Base-by-base conservation (phyloP, 2,329 filamentous ascomycete species). In the Ascochyta koolunga region DNA sequence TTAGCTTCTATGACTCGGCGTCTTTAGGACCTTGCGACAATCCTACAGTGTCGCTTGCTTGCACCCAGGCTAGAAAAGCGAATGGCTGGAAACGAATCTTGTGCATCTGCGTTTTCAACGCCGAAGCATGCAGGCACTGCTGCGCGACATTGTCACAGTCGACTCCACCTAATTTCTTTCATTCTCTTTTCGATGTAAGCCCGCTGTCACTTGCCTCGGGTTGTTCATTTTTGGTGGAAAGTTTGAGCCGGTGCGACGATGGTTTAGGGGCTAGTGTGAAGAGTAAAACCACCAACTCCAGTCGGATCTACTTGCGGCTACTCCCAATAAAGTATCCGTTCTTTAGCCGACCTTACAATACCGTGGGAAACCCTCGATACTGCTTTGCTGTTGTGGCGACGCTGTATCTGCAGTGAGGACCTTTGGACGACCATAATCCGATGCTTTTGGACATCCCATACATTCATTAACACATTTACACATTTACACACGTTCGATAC, bases 281-380 rank as follows among this genome's bases (percentile, higher is more conserved):
- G 60, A 54, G 50, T 65, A 56, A 68, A 66, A 68, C 65, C 54
- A 61, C 62, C 58, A 63, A 54, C 53, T 59, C 53, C 57, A 56
- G 44, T 42, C 55, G 49, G 64, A 60, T 64, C 59, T 56, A 43
- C 58, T 51, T 54, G 54, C 45, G 56, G 48, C 48, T 50, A 65
- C 63, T 60, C 54, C 58, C 62, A 66, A 66, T 66, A 65, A 64
- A 62, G 59, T 59, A 60, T 64, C 56, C 54, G 56, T 46, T 42
- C 18, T 59, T 59, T 60, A 58, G 56, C 58, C 58, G 54, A 54
- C 44, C 41, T 47, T 66, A 66, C 65, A 64, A 66, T 61, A 62
- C 62, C 53, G 59, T 52, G 47, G 50, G 19, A 53, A 54, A 59
- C 60, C 60, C 62, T 52, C 56, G 54, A 50, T 48, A 51, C 37